Percentiles rank a stretch among this genome's conserved stretches.
phyloP scores from a whole-genome alignment of 2,329 filamentous ascomycete species.

The Diaporthe batatas region DNA sequence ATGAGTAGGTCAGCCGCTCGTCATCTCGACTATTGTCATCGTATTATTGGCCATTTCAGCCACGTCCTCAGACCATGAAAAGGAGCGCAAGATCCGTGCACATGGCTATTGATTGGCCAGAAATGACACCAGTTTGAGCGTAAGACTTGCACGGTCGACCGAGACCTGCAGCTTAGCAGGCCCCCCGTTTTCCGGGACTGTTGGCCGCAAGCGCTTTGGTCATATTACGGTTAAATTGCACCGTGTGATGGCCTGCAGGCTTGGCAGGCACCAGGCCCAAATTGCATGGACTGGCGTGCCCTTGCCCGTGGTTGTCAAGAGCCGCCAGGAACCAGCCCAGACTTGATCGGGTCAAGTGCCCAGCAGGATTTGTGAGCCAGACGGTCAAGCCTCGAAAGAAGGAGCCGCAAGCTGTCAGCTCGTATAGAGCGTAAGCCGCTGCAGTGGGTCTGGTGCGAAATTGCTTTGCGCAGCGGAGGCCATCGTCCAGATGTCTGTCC shows the following conservation, averaged over 20 bases:
- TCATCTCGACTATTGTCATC: background rate
- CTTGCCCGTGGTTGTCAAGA: background rate
- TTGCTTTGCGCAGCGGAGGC: background rate
- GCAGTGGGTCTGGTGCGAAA: background rate
- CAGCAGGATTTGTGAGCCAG: conserved; percentile 6
- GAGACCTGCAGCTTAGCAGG: conserved; percentile 16
- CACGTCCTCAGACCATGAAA: background rate
- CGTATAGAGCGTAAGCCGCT: conserved; percentile 10
- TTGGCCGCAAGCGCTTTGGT: conserved; percentile 16
- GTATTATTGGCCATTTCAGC: background rate
- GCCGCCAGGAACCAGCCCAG: conserved; percentile 25
- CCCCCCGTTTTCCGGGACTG: background rate
- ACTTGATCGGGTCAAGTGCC: conserved; percentile 23
- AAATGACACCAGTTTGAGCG: background rate
- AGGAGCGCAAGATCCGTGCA: background rate
- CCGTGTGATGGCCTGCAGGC: conserved; percentile 19
- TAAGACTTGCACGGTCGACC: background rate
- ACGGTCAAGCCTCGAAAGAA: conserved; percentile 9
- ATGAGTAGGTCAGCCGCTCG: background rate
- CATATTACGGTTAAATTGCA: conserved; percentile 31
- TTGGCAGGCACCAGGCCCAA: conserved; percentile 17
- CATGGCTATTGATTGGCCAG: background rate
- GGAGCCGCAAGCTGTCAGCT: conserved; percentile 26
- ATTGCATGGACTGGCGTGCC: background rate
- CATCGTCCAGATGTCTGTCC: background rate